Evolutionary conservation across 257 asterid genomes (phyloP).

Genomic region (Solanum piurae): DNA sequence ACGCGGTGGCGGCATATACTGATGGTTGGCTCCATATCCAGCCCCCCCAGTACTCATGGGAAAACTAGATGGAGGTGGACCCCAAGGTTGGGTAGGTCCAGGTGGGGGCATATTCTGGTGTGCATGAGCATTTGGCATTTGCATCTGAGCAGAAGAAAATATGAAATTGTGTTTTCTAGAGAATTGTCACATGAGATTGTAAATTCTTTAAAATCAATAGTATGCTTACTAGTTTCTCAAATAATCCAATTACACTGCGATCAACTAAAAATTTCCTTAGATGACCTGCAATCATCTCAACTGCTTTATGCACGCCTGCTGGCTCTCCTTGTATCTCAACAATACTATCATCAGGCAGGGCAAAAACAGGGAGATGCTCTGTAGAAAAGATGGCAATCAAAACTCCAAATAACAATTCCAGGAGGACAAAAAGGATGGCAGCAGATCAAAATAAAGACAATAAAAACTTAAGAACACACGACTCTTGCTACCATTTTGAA

Average conservation of each 20-base stretch:
- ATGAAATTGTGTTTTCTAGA: not conserved
- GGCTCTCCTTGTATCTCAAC: slow-evolving; percentile 95
- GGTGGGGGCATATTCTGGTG: slow-evolving; percentile 48
- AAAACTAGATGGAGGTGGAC: slow-evolving; percentile 44
- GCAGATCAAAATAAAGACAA: not conserved
- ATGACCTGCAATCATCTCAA: slow-evolving; percentile 67
- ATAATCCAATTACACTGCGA: slow-evolving; percentile 70
- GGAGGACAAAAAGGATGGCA: not conserved
- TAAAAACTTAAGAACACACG: not conserved
- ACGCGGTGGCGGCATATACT: slow-evolving; percentile 48
- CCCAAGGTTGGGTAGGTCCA: slow-evolving; percentile 41
- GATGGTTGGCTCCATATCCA: slow-evolving; percentile 36
- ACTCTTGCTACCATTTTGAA: not conserved
- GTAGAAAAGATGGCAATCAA: slow-evolving; percentile 10
- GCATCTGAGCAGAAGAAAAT: slow-evolving; percentile 37
- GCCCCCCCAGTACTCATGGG: slow-evolving; percentile 42
- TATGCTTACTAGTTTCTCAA: slow-evolving; percentile 66
- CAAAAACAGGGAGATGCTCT: slow-evolving; percentile 75
- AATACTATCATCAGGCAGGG: slow-evolving; percentile 76
- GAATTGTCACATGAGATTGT: not conserved
- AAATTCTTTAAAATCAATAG: not conserved
- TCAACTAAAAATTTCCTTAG: slow-evolving; percentile 85
- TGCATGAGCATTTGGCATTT: slow-evolving; percentile 50
- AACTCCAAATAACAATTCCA: not conserved
- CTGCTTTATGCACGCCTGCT: slow-evolving; percentile 59